These are phyloP conservation scores for Aspergillus sp. DNA, from an alignment of 2,329 filamentous ascomycete genomes.

Conservation along the genomic window DNA sequence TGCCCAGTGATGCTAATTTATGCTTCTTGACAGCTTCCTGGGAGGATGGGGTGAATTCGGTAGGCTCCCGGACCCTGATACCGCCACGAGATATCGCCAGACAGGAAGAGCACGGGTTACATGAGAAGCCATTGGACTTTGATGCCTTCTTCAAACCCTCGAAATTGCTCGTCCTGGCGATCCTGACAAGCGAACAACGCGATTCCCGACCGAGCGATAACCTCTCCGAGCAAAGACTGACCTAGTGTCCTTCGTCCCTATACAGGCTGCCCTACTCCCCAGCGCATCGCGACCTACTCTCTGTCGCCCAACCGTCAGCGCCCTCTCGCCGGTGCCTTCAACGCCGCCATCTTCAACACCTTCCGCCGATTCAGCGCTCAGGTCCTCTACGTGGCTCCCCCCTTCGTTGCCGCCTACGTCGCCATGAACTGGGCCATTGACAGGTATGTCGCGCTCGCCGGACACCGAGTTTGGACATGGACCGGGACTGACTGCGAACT, in stretches of 20 bases:
- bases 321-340: slow-evolving; percentile 72
- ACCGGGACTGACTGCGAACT: neutral
- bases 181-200: neutral
- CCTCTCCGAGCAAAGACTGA: neutral
- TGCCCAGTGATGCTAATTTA: slow-evolving; percentile 23
- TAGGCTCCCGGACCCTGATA: slow-evolving; percentile 50
- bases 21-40: slow-evolving; percentile 58
- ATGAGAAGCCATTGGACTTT: neutral
- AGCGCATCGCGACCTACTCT: slow-evolving; percentile 68
- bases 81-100: neutral
- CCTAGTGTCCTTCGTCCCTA: neutral
- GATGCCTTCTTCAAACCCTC: neutral
- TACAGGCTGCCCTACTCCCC: slow-evolving; percentile 42
- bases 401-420: slow-evolving; percentile 75
- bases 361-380: slow-evolving; percentile 83
- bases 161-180: neutral
- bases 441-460: slow-evolving; percentile 58
- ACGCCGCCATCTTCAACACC: slow-evolving; percentile 92
- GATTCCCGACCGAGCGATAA: neutral
- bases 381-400: slow-evolving; percentile 84
- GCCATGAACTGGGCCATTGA: slow-evolving; percentile 88
- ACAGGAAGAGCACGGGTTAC: neutral
- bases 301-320: slow-evolving; percentile 86
- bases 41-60: slow-evolving; percentile 74
- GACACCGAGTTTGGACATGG: neutral